Conservation (phyloP, 208 protist species). For the Herpetomonas muscarum region DNA sequence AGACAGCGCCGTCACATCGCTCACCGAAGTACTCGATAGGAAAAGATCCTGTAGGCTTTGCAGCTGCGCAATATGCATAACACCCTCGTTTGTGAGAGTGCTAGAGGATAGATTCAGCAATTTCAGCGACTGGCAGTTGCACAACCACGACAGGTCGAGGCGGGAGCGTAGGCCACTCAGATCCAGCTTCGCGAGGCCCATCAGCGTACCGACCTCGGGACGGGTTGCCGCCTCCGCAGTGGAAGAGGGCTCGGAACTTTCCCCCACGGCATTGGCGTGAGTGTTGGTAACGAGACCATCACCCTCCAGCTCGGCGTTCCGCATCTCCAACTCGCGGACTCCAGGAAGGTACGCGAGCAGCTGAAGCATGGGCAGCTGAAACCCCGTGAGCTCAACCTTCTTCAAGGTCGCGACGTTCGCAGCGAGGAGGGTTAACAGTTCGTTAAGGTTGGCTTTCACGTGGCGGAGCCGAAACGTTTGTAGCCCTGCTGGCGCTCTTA, state of each 20-base stretch:
- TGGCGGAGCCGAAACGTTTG: conserved; percentile 17
- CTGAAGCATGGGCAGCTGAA: conserved; percentile 18
- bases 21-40: conserved; percentile 16
- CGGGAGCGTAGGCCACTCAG: conserved; percentile 9
- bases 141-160: conserved; percentile 17
- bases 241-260: background rate
- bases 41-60: conserved; percentile 14
- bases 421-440: conserved; percentile 19
- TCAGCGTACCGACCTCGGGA: conserved; percentile 10
- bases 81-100: conserved; percentile 9
- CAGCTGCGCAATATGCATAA: conserved; percentile 16
- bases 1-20: conserved; percentile 8
- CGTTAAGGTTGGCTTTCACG: conserved; percentile 11
- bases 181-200: conserved; percentile 12
- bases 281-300: background rate
- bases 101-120: conserved; percentile 18
- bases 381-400: conserved; percentile 11
- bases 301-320: conserved; percentile 1
- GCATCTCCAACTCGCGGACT: conserved; percentile 19
- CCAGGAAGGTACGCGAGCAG: conserved; percentile 15
- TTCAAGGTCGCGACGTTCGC: conserved; percentile 15
- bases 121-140: conserved; percentile 12
- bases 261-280: background rate
- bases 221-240: background rate
- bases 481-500: conserved; percentile 7